phyloP scores from a whole-genome alignment of 1,284 basidiomycete species.

The Pseudozyma thailandica region DNA sequence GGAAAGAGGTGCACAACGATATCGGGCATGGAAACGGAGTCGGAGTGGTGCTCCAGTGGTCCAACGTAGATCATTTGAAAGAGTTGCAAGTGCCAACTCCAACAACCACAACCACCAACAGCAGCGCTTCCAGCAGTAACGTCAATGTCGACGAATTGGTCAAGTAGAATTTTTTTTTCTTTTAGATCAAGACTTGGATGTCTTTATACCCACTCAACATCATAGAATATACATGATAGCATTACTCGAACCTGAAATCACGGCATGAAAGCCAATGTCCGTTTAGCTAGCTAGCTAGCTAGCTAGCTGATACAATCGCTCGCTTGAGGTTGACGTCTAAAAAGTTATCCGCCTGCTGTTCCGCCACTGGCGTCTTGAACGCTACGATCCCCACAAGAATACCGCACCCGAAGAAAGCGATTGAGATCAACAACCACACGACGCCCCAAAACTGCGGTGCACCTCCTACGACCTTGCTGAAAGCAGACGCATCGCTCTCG shows the following conservation, averaged over 20 bases:
- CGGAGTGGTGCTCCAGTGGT: conserved; percentile 33
- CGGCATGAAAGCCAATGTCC: conserved; percentile 1
- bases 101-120: neutral
- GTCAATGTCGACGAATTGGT: conserved; percentile 51
- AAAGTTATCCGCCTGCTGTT: conserved; percentile 57
- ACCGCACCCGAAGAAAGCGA: conserved; percentile 82
- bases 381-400: conserved; percentile 72
- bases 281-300: neutral
- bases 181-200: neutral
- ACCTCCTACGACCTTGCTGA: conserved; percentile 83
- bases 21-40: conserved; percentile 36
- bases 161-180: conserved; percentile 12
- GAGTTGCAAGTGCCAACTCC: conserved; percentile 14
- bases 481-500: conserved; percentile 87
- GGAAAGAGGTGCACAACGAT: conserved; percentile 22
- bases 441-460: conserved; percentile 72
- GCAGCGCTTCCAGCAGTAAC: conserved; percentile 10
- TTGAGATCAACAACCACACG: conserved; percentile 85
- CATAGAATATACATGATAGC: conserved; percentile 11
- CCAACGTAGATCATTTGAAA: conserved; percentile 37
- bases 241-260: neutral
- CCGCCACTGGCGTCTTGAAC: conserved; percentile 58
- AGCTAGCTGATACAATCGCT: neutral
- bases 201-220: neutral
- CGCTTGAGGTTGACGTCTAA: conserved; percentile 50